Conservation (phyloP, 1,284 basidiomycete species). For the Fomitopsis palustris region DNA sequence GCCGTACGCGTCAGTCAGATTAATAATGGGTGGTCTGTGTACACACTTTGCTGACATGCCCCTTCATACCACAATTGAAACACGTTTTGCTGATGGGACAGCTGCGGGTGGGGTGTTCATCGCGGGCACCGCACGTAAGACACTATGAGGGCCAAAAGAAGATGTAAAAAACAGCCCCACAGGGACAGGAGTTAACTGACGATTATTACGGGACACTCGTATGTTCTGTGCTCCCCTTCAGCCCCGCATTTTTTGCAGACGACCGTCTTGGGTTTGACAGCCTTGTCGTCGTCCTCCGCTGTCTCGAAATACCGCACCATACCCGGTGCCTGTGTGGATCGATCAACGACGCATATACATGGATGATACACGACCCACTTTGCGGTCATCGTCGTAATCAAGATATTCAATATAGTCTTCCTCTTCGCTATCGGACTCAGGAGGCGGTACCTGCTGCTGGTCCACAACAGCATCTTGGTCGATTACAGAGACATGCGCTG, state of each 20-base stretch:
- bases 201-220: constrained; percentile 62
- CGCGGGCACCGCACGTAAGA: constrained; percentile 80
- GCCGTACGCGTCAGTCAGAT: background rate
- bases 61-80: constrained; percentile 83
- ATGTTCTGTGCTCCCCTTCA: constrained; percentile 63
- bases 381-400: constrained; percentile 59
- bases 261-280: constrained; percentile 38
- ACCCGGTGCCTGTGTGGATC: constrained; percentile 30
- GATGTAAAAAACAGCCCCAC: background rate
- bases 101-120: constrained; percentile 79
- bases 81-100: constrained; percentile 87
- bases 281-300: constrained; percentile 34
- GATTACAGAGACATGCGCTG: constrained; percentile 61
- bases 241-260: constrained; percentile 74
- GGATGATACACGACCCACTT: constrained; percentile 36
- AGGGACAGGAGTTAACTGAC: constrained; percentile 37
- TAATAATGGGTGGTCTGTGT: background rate
- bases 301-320: constrained; percentile 61
- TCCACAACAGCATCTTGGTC: constrained; percentile 31
- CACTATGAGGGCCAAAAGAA: constrained; percentile 52
- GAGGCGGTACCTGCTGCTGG: constrained; percentile 39
- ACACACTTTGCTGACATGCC: constrained; percentile 73
- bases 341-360: constrained; percentile 4
- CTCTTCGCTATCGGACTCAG: constrained; percentile 36
- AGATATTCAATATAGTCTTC: constrained; percentile 71